Percentiles rank a stretch among this genome's conserved stretches.
These are phyloP conservation scores for Sequoiadendron giganteum DNA, from an alignment of 75 land plant species.

Conservation along the genomic window DNA sequence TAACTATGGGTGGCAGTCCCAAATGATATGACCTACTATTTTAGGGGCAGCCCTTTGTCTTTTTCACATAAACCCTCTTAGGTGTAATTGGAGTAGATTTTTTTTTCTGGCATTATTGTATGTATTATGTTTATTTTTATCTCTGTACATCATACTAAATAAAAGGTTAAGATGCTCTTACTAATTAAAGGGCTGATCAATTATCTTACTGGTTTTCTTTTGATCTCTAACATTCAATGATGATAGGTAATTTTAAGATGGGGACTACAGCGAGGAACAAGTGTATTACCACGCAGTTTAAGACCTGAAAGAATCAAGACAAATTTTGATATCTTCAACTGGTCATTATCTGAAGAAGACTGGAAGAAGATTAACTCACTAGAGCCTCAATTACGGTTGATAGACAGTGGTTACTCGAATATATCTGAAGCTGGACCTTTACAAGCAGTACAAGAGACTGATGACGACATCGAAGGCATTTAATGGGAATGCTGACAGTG, in stretches of 20 bases:
- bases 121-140: no score
- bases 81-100: no score
- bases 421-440: slow-evolving; percentile 41
- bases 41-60: no score
- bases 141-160: no score
- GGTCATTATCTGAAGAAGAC: slow-evolving; percentile 73
- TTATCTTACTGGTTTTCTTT: not conserved
- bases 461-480: slow-evolving; percentile 35
- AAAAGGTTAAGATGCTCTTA: slow-evolving; percentile 30
- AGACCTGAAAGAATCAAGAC: slow-evolving; percentile 59
- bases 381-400: slow-evolving; percentile 61
- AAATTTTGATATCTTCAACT: slow-evolving; percentile 73
- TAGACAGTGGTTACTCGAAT: slow-evolving; percentile 32
- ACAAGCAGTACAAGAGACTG: slow-evolving; percentile 70
- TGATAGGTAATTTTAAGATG: slow-evolving; percentile 68
- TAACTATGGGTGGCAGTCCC: no score
- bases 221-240: not conserved
- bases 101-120: no score
- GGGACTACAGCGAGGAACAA: slow-evolving; percentile 83
- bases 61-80: no score
- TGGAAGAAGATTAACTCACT: slow-evolving; percentile 58
- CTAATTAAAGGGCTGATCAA: not conserved
- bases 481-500: not conserved
- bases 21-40: no score
- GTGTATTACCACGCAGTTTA: slow-evolving; percentile 77